A percentile compares a stretch with the other conserved stretches of the same genome.
These are phyloP conservation scores for Pichia kudriavzevii DNA, from an alignment of 1,139 yeast genomes.

Conservation along the genomic window DNA sequence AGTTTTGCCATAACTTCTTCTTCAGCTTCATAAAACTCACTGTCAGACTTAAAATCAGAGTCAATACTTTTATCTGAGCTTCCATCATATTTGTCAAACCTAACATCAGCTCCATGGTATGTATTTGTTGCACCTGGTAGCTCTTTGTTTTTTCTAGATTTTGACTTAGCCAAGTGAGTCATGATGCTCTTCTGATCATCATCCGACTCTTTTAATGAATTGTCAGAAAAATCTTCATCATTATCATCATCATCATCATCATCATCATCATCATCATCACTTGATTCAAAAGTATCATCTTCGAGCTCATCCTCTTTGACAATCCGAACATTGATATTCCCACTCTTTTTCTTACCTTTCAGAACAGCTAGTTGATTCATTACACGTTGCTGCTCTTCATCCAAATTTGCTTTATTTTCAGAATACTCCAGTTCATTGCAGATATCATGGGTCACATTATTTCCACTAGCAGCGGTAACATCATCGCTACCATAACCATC, in stretches of 20 bases:
- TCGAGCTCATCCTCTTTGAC: slow-evolving; percentile 22
- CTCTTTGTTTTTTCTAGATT: too few relatives aligned
- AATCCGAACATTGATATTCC: slow-evolving; percentile 14
- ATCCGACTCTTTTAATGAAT: slow-evolving; percentile 1
- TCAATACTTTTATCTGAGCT: too few relatives aligned
- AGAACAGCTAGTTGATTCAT: slow-evolving; percentile 11
- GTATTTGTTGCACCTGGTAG: too few relatives aligned
- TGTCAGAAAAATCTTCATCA: too few relatives aligned
- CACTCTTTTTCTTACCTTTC: slow-evolving; percentile 14
- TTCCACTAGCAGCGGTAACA: too few relatives aligned
- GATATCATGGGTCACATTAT: neutral
- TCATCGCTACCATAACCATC: slow-evolving; percentile 13
- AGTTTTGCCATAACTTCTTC: neutral
- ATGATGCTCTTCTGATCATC: too few relatives aligned
- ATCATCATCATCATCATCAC: slow-evolving; percentile 25
- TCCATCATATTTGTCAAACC: too few relatives aligned
- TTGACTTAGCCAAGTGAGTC: too few relatives aligned
- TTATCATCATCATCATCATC: slow-evolving; percentile 13
- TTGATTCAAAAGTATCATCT: too few relatives aligned
- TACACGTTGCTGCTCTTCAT: slow-evolving; percentile 14
- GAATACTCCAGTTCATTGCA: slow-evolving; percentile 13
- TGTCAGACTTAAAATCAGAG: too few relatives aligned
- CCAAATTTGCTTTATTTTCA: slow-evolving; percentile 14
- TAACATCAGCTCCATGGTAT: too few relatives aligned
- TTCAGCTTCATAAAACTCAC: too few relatives aligned